Percentiles rank a stretch among this genome's conserved stretches.
Conservation (phyloP, 148 eudicot genomes). For the Arctostaphylos glauca region DNA sequence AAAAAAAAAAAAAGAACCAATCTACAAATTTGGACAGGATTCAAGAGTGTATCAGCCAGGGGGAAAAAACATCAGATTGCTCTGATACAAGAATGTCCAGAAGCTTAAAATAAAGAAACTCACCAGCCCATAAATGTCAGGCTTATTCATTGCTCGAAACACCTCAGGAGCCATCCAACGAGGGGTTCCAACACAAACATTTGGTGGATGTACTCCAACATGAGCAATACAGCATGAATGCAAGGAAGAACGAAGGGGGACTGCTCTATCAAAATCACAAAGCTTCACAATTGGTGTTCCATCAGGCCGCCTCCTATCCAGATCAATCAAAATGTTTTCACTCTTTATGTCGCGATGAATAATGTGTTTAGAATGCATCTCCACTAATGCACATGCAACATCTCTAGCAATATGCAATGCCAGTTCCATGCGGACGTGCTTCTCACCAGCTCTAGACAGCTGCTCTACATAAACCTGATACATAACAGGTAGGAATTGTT, state of each 20-base stretch:
- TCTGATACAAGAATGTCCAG: background rate
- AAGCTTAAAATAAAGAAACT: constrained; percentile 17
- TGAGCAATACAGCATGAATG: constrained; percentile 92
- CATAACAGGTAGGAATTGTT: constrained; percentile 2
- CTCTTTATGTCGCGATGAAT: constrained; percentile 97
- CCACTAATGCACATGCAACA: constrained; percentile 71
- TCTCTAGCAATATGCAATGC: constrained; percentile 71
- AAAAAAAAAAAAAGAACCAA: background rate
- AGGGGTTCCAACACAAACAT: constrained; percentile 89
- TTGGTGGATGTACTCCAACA: constrained; percentile 72
- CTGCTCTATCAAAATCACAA: constrained; percentile 86
- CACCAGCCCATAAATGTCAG: constrained; percentile 70
- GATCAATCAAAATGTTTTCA: constrained; percentile 79
- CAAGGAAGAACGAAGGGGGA: constrained; percentile 68
- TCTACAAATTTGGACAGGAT: background rate
- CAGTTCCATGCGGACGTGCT: constrained; percentile 51
- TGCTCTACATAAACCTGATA: constrained; percentile 63
- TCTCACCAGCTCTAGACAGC: constrained; percentile 63
- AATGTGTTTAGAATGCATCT: constrained; percentile 74
- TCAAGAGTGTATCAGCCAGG: too few relatives aligned
- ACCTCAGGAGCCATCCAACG: constrained; percentile 99
- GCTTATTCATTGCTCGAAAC: constrained; percentile 59
- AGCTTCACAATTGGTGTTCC: constrained; percentile 81
- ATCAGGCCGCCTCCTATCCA: constrained; percentile 58
- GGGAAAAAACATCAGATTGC: background rate